Evolutionary conservation across 257 asterid genomes (phyloP).

Genomic region (Solanum pimpinellifolium): DNA sequence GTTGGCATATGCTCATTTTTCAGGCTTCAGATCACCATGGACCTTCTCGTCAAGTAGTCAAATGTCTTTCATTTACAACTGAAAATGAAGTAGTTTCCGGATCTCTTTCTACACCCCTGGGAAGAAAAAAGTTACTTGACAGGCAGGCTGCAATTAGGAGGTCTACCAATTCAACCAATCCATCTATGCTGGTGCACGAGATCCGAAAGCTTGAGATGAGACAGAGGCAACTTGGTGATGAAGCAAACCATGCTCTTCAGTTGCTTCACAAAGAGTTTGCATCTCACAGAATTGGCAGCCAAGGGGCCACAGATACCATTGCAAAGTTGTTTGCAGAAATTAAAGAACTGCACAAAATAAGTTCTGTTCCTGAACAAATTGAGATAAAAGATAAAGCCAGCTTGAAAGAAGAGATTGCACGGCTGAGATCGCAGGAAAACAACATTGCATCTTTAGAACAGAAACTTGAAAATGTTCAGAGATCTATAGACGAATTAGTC

Average conservation of each 20-base stretch:
- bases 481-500: constrained; percentile 61
- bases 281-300: constrained; percentile 63
- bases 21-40: constrained; percentile 62
- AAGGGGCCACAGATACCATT: constrained; percentile 54
- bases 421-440: constrained; percentile 63
- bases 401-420: constrained; percentile 81
- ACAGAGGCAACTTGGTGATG: constrained; percentile 89
- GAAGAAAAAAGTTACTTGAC: constrained; percentile 20
- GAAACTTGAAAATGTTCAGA: constrained; percentile 82
- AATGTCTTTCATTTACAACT: constrained; percentile 50
- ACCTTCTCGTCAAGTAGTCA: constrained; percentile 63
- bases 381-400: constrained; percentile 49
- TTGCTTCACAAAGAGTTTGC: constrained; percentile 88
- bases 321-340: constrained; percentile 81
- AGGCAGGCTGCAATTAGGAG: constrained; percentile 28
- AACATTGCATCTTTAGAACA: constrained; percentile 55
- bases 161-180: constrained; percentile 40
- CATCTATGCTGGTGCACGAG: constrained; percentile 52
- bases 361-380: constrained; percentile 33
- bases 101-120: constrained; percentile 18
- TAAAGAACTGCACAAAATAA: constrained; percentile 49
- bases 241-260: constrained; percentile 87
- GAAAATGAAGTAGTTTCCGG: constrained; percentile 28
- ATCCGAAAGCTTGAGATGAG: constrained; percentile 81
- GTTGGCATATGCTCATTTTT: constrained; percentile 2